Percentiles rank a stretch among this genome's conserved stretches.
Conservation (phyloP, 208 protist genomes). For the Trypanosoma melophagium region DNA sequence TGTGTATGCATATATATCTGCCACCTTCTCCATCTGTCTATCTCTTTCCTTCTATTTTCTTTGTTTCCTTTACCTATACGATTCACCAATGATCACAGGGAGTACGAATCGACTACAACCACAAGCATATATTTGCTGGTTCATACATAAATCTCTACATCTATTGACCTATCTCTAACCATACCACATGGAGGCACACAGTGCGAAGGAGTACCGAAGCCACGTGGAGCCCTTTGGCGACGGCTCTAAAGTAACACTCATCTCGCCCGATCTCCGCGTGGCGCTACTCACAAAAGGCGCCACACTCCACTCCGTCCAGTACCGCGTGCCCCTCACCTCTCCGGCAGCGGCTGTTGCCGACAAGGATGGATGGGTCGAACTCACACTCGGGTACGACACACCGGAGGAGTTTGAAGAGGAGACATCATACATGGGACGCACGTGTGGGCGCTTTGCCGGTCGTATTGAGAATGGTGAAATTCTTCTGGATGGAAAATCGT, state of each 20-base stretch:
- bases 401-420: constrained; percentile 6
- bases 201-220: constrained; percentile 12
- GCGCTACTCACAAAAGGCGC: constrained; percentile 66
- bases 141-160: neutral
- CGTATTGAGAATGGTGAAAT: constrained; percentile 67
- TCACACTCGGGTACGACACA: neutral
- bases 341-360: constrained; percentile 15
- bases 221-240: constrained; percentile 64
- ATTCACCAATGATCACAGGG: too few relatives aligned
- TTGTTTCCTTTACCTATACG: constrained; percentile 1
- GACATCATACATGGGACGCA: neutral
- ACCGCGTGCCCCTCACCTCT: constrained; percentile 47
- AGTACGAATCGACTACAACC: too few relatives aligned
- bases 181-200: neutral
- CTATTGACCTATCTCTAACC: neutral
- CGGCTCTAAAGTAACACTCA: constrained; percentile 50
- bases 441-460: constrained; percentile 60
- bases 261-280: constrained; percentile 50
- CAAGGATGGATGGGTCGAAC: constrained; percentile 35
- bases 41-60: neutral
- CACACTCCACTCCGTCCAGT: constrained; percentile 59
- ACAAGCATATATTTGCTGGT: too few relatives aligned
- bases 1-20: too few relatives aligned
- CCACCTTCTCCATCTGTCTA: too few relatives aligned
- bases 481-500: constrained; percentile 37